A percentile compares a stretch with the other conserved stretches of the same genome.
These are phyloP conservation scores for Coemansia sp. DNA, from an alignment of 192 early-diverging fungal genomes.

Conservation along the genomic window DNA sequence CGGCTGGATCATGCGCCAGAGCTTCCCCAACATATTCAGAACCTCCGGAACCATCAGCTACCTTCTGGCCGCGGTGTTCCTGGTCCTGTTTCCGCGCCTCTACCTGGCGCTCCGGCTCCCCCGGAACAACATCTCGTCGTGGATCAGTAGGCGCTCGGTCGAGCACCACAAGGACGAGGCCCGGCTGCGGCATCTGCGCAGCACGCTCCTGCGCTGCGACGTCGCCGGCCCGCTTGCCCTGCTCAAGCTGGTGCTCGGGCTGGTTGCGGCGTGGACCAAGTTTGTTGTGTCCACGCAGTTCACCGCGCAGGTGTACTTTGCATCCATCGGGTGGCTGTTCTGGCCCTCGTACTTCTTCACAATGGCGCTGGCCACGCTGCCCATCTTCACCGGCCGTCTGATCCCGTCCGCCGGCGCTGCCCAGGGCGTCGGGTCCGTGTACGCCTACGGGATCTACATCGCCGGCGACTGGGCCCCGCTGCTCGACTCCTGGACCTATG, in stretches of 20 bases:
- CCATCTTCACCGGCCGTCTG: slow-evolving; percentile 71
- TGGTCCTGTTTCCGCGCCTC: slow-evolving; percentile 36
- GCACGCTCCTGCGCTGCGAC: slow-evolving; percentile 14
- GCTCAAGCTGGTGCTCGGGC: slow-evolving; percentile 24
- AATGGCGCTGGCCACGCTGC: slow-evolving; percentile 56
- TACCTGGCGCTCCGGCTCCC: slow-evolving; percentile 9
- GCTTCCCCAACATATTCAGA: slow-evolving; percentile 61
- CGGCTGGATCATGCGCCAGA: slow-evolving; percentile 69
- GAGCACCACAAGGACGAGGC: slow-evolving; percentile 37
- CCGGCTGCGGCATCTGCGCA: slow-evolving; percentile 11
- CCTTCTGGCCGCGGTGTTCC: slow-evolving; percentile 47
- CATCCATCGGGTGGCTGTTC: slow-evolving; percentile 47
- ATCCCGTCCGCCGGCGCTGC: slow-evolving; percentile 57
- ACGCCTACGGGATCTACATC: slow-evolving; percentile 59
- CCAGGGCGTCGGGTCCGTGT: slow-evolving; percentile 55
- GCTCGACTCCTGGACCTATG: slow-evolving; percentile 51
- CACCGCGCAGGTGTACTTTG: slow-evolving; percentile 44
- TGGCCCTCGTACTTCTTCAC: slow-evolving; percentile 59
- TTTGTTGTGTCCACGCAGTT: slow-evolving; percentile 54
- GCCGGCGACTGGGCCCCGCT: slow-evolving; percentile 48
- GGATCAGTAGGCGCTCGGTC: slow-evolving; percentile 18
- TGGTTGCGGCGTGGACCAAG: slow-evolving; percentile 37
- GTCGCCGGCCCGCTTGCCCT: slow-evolving; percentile 8
- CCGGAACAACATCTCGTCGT: slow-evolving; percentile 1
- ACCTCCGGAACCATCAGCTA: slow-evolving; percentile 24